Evolutionary conservation across 2,329 filamentous ascomycete species (phyloP), one percentile per base, ranked within the genome.

Genomic region (Claviceps quebecensis): DNA sequence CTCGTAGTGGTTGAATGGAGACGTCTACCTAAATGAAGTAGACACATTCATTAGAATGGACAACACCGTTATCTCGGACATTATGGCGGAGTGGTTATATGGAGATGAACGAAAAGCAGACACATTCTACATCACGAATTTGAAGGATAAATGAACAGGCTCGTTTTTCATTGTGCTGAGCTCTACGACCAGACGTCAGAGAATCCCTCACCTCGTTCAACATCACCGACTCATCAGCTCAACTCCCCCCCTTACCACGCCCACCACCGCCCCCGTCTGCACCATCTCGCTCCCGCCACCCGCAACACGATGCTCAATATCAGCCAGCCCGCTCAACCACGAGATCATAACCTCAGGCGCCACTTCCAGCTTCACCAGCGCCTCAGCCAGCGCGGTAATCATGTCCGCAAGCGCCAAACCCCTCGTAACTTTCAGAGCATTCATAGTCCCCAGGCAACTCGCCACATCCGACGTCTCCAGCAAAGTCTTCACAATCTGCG

Each of bases 331-430:
- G 54, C 93, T 85, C 55, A 98, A 72, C 93, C 93, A 98, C 2
- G 83, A 80, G 49, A 97, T 85, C 74, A 93, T 86, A 11, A 89
- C 91, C 64, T 91, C 85, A 0, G 87, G 76, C 50, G 84, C 86
- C 13, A 95, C 93, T 58, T 95, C 87, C 48, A 96, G 71, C 63
- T 83, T 84, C 19, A 80, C 76, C 53, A 98, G 67, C 69, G 95
- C 86, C 59, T 96, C 90, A 0, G 85, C 81, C 41, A 97, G 66
- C 0, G 87, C 81, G 0, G 89, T 94, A 57, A 98, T 79, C 52
- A 98, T 96, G 65, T 98, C 93, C 3, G 93, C 93, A 54, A 98
- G 69, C 2, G 93, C 93, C 47, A 98, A 73, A 0, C 93, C 93
- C 61, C 93, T 87, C 52, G 81, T 77, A 4, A 80, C 76, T 70